Conservation (phyloP, 768 basidiomycete species). For the Zangia roseola region DNA sequence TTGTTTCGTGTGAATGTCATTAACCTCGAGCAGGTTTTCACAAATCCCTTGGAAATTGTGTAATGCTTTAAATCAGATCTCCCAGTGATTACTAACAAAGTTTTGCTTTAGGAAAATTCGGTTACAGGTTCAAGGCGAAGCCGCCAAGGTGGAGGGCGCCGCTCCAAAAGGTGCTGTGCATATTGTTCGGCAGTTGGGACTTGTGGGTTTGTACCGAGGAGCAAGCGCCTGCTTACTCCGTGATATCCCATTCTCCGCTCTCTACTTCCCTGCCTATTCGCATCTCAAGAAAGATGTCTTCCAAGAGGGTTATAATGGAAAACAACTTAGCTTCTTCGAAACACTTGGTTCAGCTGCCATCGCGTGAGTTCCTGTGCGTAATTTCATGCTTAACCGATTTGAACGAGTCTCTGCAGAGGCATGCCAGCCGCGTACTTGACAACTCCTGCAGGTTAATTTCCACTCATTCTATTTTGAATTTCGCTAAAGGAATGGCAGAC, state of each 20-base stretch:
- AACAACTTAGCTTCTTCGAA: constrained; percentile 88
- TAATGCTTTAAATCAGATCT: constrained; percentile 38
- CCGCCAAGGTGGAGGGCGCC: constrained; percentile 81
- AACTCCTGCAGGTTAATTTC: constrained; percentile 74
- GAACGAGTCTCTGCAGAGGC: constrained; percentile 55
- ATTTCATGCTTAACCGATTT: constrained; percentile 25
- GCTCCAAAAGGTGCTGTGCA: constrained; percentile 84
- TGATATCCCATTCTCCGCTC: constrained; percentile 96
- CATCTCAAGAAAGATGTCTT: constrained; percentile 94
- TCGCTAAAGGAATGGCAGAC: constrained; percentile 47
- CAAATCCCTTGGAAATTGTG: constrained; percentile 97
- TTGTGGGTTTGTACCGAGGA: constrained; percentile 91
- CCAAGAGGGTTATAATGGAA: constrained; percentile 93
- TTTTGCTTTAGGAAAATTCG: constrained; percentile 73
- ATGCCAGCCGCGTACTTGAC: constrained; percentile 97
- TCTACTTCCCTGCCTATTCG: constrained; percentile 86
- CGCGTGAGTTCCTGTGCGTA: constrained; percentile 53
- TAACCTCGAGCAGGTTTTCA: constrained; percentile 69
- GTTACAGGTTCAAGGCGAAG: constrained; percentile 93
- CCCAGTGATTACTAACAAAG: neutral
- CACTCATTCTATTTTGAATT: constrained; percentile 5
- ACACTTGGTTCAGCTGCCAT: constrained; percentile 79
- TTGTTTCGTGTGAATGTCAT: constrained; percentile 10
- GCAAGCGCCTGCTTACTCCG: constrained; percentile 90
- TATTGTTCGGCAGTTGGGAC: constrained; percentile 89